Evolutionary conservation across 2,329 filamentous ascomycete genomes (phyloP), one percentile per base, ranked within the genome.

Genomic region (Exophiala lecanii-corni): DNA sequence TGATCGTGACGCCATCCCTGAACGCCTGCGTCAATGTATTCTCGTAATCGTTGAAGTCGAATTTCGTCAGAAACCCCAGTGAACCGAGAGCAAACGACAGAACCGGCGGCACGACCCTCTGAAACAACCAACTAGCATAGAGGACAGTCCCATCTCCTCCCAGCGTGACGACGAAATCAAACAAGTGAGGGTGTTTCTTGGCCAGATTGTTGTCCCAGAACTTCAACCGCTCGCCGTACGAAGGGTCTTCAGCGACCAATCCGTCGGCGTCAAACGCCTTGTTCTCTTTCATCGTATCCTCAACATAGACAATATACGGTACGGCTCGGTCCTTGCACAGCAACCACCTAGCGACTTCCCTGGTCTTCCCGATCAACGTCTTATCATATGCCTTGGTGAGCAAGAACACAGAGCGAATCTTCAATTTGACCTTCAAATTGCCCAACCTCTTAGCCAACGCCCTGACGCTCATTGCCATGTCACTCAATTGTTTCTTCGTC

Each of bases 91-190:
- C 79, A 63, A 98, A 97, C 48, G 88, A 91, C 50, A 98, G 71
- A 0, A 96, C 88, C 0, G 92, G 92, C 4, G 92, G 92, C 0
- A 97, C 91, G 34, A 97, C 85, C 35, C 86, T 81, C 68, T 98
- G 92, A 62, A 98, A 98, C 1, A 98, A 73, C 89, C 91, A 97
- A 61, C 88, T 94, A 3, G 91, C 86, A 60, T 95, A 97, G 6
- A 98, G 72, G 5, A 98, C 91, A 0, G 92, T 98, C 13, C 92
- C 92, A 62, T 98, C 92, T 6, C 92, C 92, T 36, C 89, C 89
- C 3, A 95, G 76, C 0, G 91, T 92, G 36, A 98, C 79, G 38
- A 94, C 82, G 59, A 98, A 94, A 65, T 98, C 92, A 60, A 97
- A 96, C 0, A 80, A 84, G 56, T 95, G 88, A 3, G 91, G 91